These are phyloP conservation scores for Wickerhamomyces strasburgensis DNA, from an alignment of 805 yeast species.

Conservation along the genomic window DNA sequence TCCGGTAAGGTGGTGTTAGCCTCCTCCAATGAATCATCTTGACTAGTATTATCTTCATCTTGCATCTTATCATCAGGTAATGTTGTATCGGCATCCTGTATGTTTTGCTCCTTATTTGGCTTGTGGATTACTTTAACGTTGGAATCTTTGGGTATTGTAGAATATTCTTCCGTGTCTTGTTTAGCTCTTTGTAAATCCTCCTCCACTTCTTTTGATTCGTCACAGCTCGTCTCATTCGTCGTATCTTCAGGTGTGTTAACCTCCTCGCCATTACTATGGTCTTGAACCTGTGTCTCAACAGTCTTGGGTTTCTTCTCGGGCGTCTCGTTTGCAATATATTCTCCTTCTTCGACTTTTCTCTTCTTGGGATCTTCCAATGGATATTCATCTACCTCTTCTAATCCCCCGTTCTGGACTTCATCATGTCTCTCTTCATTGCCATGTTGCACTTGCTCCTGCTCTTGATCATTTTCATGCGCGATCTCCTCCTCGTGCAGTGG, in stretches of 20 bases:
- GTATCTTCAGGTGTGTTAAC: not conserved
- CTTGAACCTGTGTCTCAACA: not conserved
- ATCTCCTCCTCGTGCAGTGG: not conserved
- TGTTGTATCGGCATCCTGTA: constrained; percentile 3
- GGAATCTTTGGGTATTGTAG: not conserved
- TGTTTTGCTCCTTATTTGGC: not conserved
- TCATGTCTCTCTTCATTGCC: constrained; percentile 1
- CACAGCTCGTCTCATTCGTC: too few relatives aligned
- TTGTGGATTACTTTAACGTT: constrained; percentile 1
- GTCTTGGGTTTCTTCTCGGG: constrained; percentile 21
- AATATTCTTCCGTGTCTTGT: not conserved
- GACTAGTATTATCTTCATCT: constrained; percentile 27
- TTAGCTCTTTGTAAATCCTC: not conserved
- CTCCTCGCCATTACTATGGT: not conserved
- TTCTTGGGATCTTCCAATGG: constrained; percentile 4
- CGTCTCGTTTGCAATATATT: constrained; percentile 7
- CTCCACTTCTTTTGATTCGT: not conserved
- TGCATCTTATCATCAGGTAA: constrained; percentile 14
- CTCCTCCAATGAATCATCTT: constrained; percentile 19
- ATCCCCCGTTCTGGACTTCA: constrained; percentile 4
- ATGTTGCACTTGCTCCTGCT: constrained; percentile 3
- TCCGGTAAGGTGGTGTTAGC: constrained; percentile 18
- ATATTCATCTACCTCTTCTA: constrained; percentile 5
- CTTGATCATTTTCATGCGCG: not conserved
- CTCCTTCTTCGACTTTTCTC: constrained; percentile 6